These are phyloP conservation scores for Wallacemonas sp. DNA, from an alignment of 208 protist genomes.

Conservation along the genomic window DNA sequence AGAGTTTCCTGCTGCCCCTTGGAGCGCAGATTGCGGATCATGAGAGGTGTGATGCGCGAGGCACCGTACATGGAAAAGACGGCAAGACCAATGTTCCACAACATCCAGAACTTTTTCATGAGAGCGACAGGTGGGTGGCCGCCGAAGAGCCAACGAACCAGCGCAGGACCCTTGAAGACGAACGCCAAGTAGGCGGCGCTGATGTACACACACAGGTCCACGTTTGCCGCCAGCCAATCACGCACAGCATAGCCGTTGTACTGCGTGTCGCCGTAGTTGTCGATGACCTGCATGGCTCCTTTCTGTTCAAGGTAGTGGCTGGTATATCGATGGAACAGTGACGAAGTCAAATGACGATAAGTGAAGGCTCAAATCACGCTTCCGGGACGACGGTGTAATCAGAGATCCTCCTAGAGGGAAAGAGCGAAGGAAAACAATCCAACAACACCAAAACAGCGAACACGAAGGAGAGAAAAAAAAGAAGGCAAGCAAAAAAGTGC, in stretches of 20 bases:
- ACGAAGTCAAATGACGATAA: too few species aligned
- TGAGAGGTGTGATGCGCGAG: slow-evolving; percentile 44
- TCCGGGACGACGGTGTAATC: too few species aligned
- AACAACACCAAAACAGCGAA: neutral
- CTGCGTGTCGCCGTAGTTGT: slow-evolving; percentile 38
- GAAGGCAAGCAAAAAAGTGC: neutral
- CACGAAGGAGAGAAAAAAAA: slow-evolving; percentile 2
- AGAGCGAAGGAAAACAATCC: neutral
- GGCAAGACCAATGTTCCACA: slow-evolving; percentile 87
- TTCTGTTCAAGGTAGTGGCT: too few species aligned
- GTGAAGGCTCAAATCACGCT: too few species aligned
- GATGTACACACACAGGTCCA: slow-evolving; percentile 51
- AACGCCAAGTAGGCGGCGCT: slow-evolving; percentile 56
- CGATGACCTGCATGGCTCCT: slow-evolving; percentile 55
- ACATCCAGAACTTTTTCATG: slow-evolving; percentile 58
- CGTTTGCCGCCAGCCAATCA: slow-evolving; percentile 33
- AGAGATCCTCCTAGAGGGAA: too few species aligned
- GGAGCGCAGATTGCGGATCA: slow-evolving; percentile 9
- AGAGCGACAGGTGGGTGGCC: slow-evolving; percentile 40
- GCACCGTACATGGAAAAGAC: slow-evolving; percentile 81
- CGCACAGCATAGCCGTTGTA: slow-evolving; percentile 40
- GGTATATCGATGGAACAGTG: too few species aligned
- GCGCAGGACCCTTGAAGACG: slow-evolving; percentile 43
- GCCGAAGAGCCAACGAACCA: slow-evolving; percentile 31
- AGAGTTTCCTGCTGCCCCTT: slow-evolving; percentile 30